phyloP scores from a whole-genome alignment of 345 rosid species.

The Trapa incisa region DNA sequence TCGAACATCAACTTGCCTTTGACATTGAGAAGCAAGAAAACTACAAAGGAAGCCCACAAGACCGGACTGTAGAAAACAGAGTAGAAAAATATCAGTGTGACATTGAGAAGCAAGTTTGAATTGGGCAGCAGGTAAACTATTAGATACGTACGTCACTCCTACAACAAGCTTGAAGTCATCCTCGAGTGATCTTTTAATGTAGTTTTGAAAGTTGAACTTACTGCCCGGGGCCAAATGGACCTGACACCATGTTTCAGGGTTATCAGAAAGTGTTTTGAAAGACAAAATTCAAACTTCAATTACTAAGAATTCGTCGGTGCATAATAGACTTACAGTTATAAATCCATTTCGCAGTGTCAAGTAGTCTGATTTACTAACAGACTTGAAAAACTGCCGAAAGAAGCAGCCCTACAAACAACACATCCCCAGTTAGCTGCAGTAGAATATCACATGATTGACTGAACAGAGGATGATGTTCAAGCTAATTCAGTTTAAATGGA shows the following conservation, averaged over 20 bases:
- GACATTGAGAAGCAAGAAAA: slow-evolving; percentile 77
- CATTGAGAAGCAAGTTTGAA: background rate
- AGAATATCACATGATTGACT: background rate
- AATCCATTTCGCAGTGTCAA: slow-evolving; percentile 82
- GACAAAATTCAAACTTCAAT: background rate
- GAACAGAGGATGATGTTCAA: no score
- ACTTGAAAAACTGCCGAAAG: slow-evolving; percentile 76
- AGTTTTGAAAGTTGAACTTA: slow-evolving; percentile 79
- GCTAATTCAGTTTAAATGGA: no score
- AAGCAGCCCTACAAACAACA: slow-evolving; percentile 66
- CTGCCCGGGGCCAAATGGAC: slow-evolving; percentile 93
- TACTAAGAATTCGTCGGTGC: background rate
- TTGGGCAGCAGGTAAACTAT: background rate
- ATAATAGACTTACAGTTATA: slow-evolving; percentile 45
- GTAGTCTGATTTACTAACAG: slow-evolving; percentile 77
- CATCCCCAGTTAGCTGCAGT: background rate
- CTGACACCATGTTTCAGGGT: slow-evolving; percentile 15
- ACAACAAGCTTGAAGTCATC: slow-evolving; percentile 78
- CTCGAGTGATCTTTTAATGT: slow-evolving; percentile 80
- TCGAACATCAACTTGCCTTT: slow-evolving; percentile 29
- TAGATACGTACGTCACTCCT: slow-evolving; percentile 55
- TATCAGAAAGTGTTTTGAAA: background rate
- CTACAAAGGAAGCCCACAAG: slow-evolving; percentile 77
- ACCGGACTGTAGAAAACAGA: slow-evolving; percentile 44
- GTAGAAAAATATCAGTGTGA: background rate